Evolutionary conservation across 257 asterid species (phyloP).

Genomic region (Plantago elongata): DNA sequence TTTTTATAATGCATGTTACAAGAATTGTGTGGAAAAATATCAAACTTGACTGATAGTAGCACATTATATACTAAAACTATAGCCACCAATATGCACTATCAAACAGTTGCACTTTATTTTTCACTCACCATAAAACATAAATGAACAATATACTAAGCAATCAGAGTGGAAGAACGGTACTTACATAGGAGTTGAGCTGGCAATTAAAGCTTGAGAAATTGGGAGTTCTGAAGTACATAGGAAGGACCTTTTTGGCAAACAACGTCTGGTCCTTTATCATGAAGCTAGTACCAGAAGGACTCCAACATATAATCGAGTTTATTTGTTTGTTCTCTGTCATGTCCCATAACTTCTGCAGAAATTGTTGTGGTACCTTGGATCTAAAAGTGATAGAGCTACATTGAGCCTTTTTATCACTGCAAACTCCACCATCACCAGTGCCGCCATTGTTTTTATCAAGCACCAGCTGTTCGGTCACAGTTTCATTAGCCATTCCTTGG

Average conservation of each 20-base stretch:
- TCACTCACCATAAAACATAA: no score
- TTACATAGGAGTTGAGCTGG: constrained; percentile 57
- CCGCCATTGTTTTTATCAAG: no score
- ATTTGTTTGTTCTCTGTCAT: constrained; percentile 31
- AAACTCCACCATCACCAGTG: neutral
- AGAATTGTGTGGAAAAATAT: no score
- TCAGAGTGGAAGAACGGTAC: constrained; percentile 1
- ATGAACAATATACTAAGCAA: no score
- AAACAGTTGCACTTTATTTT: no score
- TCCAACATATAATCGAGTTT: constrained; percentile 40
- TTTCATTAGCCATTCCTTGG: neutral
- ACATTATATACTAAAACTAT: no score
- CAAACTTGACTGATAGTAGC: no score
- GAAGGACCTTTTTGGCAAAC: constrained; percentile 42
- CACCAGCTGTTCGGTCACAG: constrained; percentile 5
- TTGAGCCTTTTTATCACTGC: constrained; percentile 1
- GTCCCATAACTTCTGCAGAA: constrained; percentile 40
- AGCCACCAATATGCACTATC: no score
- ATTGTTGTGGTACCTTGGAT: constrained; percentile 30
- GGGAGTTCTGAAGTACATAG: constrained; percentile 36
- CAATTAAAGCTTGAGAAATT: constrained; percentile 47
- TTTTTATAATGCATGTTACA: no score
- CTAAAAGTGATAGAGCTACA: constrained; percentile 4
- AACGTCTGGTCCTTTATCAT: constrained; percentile 32
- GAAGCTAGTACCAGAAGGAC: constrained; percentile 40